phyloP scores from a whole-genome alignment of 768 basidiomycete genomes.

The Tylopilus balloui region DNA sequence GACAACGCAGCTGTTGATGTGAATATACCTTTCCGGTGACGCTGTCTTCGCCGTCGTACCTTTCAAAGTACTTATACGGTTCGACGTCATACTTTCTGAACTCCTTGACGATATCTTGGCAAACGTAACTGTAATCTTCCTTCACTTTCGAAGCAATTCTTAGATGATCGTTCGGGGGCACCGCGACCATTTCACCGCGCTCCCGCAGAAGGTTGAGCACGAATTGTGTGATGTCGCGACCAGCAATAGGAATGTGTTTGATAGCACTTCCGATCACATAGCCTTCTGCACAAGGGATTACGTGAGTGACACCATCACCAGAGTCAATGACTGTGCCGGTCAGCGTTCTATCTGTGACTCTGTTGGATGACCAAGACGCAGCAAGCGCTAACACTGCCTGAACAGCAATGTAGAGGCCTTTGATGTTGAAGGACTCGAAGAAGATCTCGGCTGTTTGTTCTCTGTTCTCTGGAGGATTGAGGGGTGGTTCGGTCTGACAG shows the following conservation, averaged over 20 bases:
- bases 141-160: slow-evolving; percentile 91
- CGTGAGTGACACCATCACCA: slow-evolving; percentile 98
- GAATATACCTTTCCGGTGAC: slow-evolving; percentile 81
- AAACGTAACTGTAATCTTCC: slow-evolving; percentile 97
- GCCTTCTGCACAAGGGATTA: slow-evolving; percentile 93
- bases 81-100: slow-evolving; percentile 97
- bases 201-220: slow-evolving; percentile 95
- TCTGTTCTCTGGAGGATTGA: slow-evolving; percentile 97
- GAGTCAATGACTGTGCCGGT: slow-evolving; percentile 99
- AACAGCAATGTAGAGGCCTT: slow-evolving; percentile 96
- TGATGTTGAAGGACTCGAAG: slow-evolving; percentile 99
- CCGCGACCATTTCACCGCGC: slow-evolving; percentile 84
- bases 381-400: slow-evolving; percentile 98
- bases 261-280: slow-evolving; percentile 99
- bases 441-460: slow-evolving; percentile 99
- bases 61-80: slow-evolving; percentile 90
- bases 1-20: background rate
- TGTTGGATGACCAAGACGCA: slow-evolving; percentile 92
- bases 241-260: slow-evolving; percentile 98
- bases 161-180: slow-evolving; percentile 94
- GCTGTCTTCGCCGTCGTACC: slow-evolving; percentile 89
- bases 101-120: slow-evolving; percentile 98
- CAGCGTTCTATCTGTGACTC: slow-evolving; percentile 83
- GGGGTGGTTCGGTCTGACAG: slow-evolving; percentile 91
- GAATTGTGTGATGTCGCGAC: slow-evolving; percentile 94